Evolutionary conservation across 2,329 filamentous ascomycete genomes (phyloP), one percentile per base, ranked within the genome.

Genomic region (Zymoseptoria brevis): DNA sequence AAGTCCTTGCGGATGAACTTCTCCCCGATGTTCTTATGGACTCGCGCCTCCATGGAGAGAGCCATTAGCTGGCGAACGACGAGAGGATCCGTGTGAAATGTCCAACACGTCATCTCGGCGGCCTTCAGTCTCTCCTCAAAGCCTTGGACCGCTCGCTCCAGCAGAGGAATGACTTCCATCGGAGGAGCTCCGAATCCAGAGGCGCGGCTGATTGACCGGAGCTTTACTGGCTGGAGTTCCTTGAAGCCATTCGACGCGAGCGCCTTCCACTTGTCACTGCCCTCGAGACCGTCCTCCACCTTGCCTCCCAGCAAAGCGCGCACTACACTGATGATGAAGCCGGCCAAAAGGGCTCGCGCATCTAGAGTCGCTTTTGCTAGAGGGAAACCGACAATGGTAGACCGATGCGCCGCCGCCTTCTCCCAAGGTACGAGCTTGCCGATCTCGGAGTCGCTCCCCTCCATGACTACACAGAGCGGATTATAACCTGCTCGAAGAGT

Each of bases 401-500:
- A 57, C 8, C 57, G 49, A 45, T 65, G 63, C 9, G 62, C 62
- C 35, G 35, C 21, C 2, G 51, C 45, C 4, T 56, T 24, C 1
- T 62, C 54, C 57, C 58, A 65, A 8, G 21, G 24, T n/a, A 59
- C 52, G 13, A 65, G 48, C 6, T 57, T 35, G 11, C 63, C 63
- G 29, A 55, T 58, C 2, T 49, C 41, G 4, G 13, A 26, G 26
- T 55, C 21, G 7, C 41, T 54, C 1, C 57, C 57, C 26, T 60
- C 41, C 57, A 64, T 55, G 7, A 60, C 55, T 1, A 65, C 62
- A 30, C 62, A 65, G 51, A 60, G 58, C 6, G 62, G 49, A 30
- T 66, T 60, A 45, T 56, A 59, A 16, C 41, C 29, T 9, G 52
- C 55, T 45, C 49, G 16, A 4, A 57, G 51, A 21, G 41, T 19